A percentile compares a stretch with the other conserved stretches of the same genome.
Conservation (phyloP, 148 eudicot genomes). For the Limonium bicolor region DNA sequence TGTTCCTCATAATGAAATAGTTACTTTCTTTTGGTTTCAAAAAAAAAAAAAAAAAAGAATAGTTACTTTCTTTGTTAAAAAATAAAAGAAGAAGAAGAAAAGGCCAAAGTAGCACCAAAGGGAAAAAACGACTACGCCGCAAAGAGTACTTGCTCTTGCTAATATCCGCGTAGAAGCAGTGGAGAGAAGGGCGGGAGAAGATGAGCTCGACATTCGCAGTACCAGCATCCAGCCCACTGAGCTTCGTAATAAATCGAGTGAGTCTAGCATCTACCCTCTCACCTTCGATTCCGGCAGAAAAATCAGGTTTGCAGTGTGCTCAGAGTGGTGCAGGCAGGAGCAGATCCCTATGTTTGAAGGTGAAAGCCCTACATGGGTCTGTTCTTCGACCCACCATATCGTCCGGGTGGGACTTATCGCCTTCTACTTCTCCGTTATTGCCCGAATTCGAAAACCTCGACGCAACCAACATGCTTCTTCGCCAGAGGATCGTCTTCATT, state of each 20-base stretch:
- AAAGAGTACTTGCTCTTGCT: no score
- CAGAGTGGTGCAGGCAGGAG: background rate
- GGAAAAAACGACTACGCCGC: no score
- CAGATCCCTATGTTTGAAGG: background rate
- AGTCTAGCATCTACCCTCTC: conserved; percentile 1
- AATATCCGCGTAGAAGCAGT: no score
- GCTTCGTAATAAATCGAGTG: conserved; percentile 12
- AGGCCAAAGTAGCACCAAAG: no score
- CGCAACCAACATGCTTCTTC: conserved; percentile 86
- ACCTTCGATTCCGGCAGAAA: conserved; percentile 9
- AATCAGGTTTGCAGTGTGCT: background rate
- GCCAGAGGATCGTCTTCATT: conserved; percentile 80
- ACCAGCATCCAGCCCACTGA: conserved; percentile 24
- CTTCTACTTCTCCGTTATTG: conserved; percentile 31
- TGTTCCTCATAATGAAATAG: no score
- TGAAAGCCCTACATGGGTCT: conserved; percentile 11
- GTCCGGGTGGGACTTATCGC: conserved; percentile 47
- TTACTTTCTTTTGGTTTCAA: no score
- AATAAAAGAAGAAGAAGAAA: no score
- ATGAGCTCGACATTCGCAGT: conserved; percentile 26
- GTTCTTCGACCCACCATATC: conserved; percentile 26
- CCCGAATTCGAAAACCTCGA: conserved; percentile 90
- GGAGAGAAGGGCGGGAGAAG: conserved; percentile 24
- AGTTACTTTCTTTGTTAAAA: no score
- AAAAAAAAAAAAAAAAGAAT: no score